Evolutionary conservation across 345 rosid species (phyloP), one percentile per base, ranked within the genome.

Genomic region (Pelargonium nanum): DNA sequence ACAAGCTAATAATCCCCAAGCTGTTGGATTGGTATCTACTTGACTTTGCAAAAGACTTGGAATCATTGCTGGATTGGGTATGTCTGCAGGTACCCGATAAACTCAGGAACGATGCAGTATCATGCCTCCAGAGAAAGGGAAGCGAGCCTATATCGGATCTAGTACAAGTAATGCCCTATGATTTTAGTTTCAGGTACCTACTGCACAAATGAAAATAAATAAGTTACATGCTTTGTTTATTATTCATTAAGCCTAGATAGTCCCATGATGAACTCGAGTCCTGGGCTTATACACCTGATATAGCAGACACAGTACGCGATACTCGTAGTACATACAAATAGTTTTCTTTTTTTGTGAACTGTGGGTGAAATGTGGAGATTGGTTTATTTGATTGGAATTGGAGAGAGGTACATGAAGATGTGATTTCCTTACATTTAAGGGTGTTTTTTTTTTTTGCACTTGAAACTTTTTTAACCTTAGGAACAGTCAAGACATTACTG

Each of bases 31-130:
- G 92, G 96, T 87, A 84, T 66, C 73, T 83, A 30, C 85, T 83
- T n/a, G 99, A 89, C 76, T 84, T 89, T 63, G 92, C 90, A 0
- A 87, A 93, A 66, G 92, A 93, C 73, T 74, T 84, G 74, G 91
- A 79, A 30, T 89, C 99, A 1, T 70, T 93, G 77, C 75, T 85
- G 0, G 94, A 85, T 73, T 92, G 98, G 97, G 65, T 87, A 19
- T 87, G 88, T 74, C 81, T 83, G 68, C 98, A 89, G 63, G 72
- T 87, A n/a, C 94, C 94, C 2, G 62, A 72, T 63, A 82, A 81
- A 67, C 68, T 77, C 16, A 80, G 95, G 64, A 75, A 74, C 26
- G 88, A 81, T 62, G 89, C 89, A 5, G 60, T 80, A 6, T 71
- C 75, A 69, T 85, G 77, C 75, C 67, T 83, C 0, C 83, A 84